Evolutionary conservation across 306 rosid species (phyloP).

Genomic region (Quercus alba): DNA sequence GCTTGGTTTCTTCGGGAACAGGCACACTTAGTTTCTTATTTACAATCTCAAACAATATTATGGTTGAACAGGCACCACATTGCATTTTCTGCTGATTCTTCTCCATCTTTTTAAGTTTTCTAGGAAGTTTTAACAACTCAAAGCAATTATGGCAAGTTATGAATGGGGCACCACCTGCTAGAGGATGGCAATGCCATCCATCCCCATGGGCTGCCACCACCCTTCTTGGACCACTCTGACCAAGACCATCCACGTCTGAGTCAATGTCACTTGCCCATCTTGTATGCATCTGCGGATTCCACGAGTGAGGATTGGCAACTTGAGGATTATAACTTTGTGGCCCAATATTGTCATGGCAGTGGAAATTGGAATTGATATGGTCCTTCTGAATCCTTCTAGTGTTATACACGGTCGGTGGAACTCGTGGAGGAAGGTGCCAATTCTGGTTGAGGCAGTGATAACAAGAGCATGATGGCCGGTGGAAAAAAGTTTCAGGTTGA

Average conservation of each 20-base stretch:
- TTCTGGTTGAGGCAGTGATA: constrained; percentile 28
- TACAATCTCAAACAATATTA: constrained; percentile 27
- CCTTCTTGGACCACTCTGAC: constrained; percentile 17
- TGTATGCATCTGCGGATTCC: constrained; percentile 6
- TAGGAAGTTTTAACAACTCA: constrained; percentile 45
- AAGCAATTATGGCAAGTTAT: constrained; percentile 42
- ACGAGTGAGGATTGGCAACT: constrained; percentile 13
- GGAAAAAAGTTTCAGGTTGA: constrained; percentile 22
- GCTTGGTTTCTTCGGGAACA: constrained; percentile 22
- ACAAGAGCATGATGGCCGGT: constrained; percentile 35
- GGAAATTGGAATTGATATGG: constrained; percentile 20
- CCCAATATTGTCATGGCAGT: constrained; percentile 6
- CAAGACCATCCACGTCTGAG: constrained; percentile 19
- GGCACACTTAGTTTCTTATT: constrained; percentile 34
- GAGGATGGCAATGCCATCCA: constrained; percentile 19
- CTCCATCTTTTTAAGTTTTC: constrained; percentile 19
- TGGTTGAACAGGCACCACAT: constrained; percentile 52
- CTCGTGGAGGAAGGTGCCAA: constrained; percentile 17
- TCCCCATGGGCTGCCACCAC: constrained; percentile 5
- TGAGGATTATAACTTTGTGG: constrained; percentile 10
- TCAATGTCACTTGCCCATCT: constrained; percentile 28
- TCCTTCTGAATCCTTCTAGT: constrained; percentile 23
- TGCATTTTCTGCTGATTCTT: constrained; percentile 29
- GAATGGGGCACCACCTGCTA: constrained; percentile 51
- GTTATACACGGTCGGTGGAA: constrained; percentile 1